phyloP scores from a whole-genome alignment of 2,329 filamentous ascomycete genomes.

The Diaporthe sp. region DNA sequence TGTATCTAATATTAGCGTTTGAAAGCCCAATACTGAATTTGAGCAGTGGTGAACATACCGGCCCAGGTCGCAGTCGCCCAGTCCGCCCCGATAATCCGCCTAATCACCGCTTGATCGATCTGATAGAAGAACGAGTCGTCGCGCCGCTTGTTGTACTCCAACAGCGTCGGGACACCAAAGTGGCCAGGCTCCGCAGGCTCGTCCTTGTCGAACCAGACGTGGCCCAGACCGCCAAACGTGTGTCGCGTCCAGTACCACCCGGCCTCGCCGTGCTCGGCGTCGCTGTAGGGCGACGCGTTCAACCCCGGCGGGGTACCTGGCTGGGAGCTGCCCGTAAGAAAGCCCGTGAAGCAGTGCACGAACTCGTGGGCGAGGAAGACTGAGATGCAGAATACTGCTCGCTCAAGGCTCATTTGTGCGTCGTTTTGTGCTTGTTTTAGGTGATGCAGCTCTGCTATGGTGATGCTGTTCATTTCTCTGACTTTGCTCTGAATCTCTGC shows the following conservation, averaged over 20 bases:
- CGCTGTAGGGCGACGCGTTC: neutral
- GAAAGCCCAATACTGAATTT: neutral
- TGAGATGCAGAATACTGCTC: neutral
- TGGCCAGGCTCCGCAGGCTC: neutral
- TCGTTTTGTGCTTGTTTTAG: neutral
- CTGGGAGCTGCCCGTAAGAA: neutral
- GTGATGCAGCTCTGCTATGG: neutral
- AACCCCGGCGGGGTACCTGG: neutral
- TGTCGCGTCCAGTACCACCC: neutral
- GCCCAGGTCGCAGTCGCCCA: neutral
- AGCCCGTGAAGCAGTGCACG: conserved; percentile 23
- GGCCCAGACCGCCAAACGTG: conserved; percentile 3
- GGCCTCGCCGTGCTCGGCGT: neutral
- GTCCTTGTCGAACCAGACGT: neutral
- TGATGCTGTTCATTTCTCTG: neutral
- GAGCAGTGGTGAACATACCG: neutral
- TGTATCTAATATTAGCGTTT: neutral
- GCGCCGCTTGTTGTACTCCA: neutral
- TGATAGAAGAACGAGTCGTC: neutral
- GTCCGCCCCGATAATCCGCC: neutral
- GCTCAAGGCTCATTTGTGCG: neutral
- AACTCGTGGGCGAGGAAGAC: conserved; percentile 12
- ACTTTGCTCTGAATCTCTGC: neutral
- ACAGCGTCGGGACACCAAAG: neutral
- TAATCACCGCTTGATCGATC: neutral